Conservation (phyloP, 2,329 filamentous ascomycete genomes). For the Aspergillus spinulosporus region DNA sequence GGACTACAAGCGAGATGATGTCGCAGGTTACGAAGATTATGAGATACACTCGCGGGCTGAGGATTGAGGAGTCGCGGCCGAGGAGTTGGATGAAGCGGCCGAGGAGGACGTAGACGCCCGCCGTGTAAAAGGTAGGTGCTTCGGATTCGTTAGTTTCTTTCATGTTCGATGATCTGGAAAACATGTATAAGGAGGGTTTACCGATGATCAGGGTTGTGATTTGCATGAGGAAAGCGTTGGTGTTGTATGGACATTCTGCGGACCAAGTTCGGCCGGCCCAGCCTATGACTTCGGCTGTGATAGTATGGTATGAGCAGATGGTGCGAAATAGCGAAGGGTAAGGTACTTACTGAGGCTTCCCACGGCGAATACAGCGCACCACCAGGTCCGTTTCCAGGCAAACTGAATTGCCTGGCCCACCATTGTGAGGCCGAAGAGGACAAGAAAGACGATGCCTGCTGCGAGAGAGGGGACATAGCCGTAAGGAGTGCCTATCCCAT, state of each 20-base stretch:
- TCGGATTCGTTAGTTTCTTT: not conserved
- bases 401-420: constrained; percentile 37
- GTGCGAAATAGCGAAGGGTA: not conserved
- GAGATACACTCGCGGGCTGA: constrained; percentile 48
- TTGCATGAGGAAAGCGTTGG: constrained; percentile 52
- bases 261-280: constrained; percentile 54
- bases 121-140: constrained; percentile 54
- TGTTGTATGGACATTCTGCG: constrained; percentile 51
- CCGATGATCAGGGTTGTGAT: constrained; percentile 47
- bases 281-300: constrained; percentile 46
- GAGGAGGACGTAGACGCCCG: constrained; percentile 53
- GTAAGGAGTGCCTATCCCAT: constrained; percentile 30
- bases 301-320: not conserved
- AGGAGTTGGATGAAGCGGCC: constrained; percentile 49
- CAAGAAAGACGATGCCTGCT: constrained; percentile 37
- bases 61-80: constrained; percentile 47
- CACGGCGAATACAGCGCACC: constrained; percentile 39
- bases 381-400: constrained; percentile 41
- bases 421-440: constrained; percentile 39
- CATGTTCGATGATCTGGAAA: not conserved
- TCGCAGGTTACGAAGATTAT: constrained; percentile 56
- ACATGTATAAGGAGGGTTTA: constrained; percentile 16
- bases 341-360: constrained; percentile 36
- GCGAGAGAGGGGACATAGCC: constrained; percentile 37
- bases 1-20: constrained; percentile 55